These are phyloP conservation scores for Rhodotorula sphaerocarpa DNA, from an alignment of 768 basidiomycete species.

Conservation along the genomic window DNA sequence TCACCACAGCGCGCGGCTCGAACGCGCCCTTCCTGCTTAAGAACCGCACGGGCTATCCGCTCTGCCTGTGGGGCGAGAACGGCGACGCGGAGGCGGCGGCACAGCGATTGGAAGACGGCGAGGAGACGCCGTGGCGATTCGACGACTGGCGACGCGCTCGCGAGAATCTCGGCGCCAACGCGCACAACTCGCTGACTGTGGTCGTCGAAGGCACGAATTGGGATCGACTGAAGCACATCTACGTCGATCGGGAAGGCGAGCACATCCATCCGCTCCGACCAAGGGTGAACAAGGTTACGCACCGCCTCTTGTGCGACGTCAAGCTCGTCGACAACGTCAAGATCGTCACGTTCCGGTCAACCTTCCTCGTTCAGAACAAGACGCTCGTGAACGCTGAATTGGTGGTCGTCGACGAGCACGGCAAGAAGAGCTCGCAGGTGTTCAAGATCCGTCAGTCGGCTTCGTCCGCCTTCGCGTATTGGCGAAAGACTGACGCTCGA, in stretches of 20 bases:
- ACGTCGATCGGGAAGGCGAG: conserved; percentile 89
- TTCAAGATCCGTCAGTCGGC: conserved; percentile 63
- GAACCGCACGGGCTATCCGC: conserved; percentile 78
- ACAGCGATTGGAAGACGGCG: conserved; percentile 55
- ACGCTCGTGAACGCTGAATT: conserved; percentile 88
- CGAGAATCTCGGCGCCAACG: conserved; percentile 55
- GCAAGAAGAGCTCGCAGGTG: conserved; percentile 68
- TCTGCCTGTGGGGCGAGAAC: conserved; percentile 76
- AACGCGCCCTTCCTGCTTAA: conserved; percentile 88
- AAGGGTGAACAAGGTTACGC: conserved; percentile 59
- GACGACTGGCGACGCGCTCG: conserved; percentile 91
- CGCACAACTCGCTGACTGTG: conserved; percentile 78
- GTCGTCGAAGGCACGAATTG: conserved; percentile 75
- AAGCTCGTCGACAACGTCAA: conserved; percentile 86
- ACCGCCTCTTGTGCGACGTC: conserved; percentile 80
- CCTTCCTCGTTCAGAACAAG: conserved; percentile 79
- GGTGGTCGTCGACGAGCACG: conserved; percentile 74
- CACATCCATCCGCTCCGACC: conserved; percentile 80
- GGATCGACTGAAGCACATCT: conserved; percentile 79
- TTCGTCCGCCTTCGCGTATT: neutral
- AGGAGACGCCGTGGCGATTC: conserved; percentile 86
- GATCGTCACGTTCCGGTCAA: conserved; percentile 84
- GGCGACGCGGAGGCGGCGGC: conserved; percentile 47
- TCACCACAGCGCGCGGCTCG: conserved; percentile 70
- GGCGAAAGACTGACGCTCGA: neutral